Percentiles rank a stretch among this genome's conserved stretches.
These are phyloP conservation scores for Aspergillus chevalieri DNA, from an alignment of 2,329 filamentous ascomycete species.

Conservation along the genomic window DNA sequence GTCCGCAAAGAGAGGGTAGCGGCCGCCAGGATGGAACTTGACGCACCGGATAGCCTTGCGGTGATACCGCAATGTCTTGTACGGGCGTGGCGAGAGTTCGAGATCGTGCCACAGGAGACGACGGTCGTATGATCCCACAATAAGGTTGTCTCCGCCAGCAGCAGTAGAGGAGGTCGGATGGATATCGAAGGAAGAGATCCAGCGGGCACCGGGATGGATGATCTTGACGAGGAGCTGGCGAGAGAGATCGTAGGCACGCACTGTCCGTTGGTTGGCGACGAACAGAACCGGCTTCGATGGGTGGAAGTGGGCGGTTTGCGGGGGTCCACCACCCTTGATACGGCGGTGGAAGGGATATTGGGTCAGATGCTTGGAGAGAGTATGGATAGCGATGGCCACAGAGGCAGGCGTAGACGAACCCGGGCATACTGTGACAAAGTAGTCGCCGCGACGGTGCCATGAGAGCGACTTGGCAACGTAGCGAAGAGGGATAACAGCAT, in stretches of 20 bases:
- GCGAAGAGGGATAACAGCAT: slow-evolving; percentile 73
- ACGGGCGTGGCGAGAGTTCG: slow-evolving; percentile 81
- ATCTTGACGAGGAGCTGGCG: slow-evolving; percentile 89
- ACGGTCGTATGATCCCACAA: slow-evolving; percentile 91
- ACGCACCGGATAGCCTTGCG: slow-evolving; percentile 84
- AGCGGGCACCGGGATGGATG: slow-evolving; percentile 83
- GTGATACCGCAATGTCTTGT: slow-evolving; percentile 96
- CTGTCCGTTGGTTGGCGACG: slow-evolving; percentile 87
- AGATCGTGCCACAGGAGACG: slow-evolving; percentile 94
- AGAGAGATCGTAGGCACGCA: slow-evolving; percentile 89
- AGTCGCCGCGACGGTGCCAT: slow-evolving; percentile 93
- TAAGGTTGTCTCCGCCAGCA: slow-evolving; percentile 84
- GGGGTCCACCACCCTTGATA: slow-evolving; percentile 63
- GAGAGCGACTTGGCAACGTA: slow-evolving; percentile 78
- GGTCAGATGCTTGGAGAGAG: slow-evolving; percentile 86
- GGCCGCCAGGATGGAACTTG: slow-evolving; percentile 71
- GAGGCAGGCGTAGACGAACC: slow-evolving; percentile 43
- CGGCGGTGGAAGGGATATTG: slow-evolving; percentile 82
- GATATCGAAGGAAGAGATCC: slow-evolving; percentile 91
- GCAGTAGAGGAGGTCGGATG: slow-evolving; percentile 87
- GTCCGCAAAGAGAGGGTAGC: slow-evolving; percentile 82
- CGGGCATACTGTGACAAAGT: slow-evolving; percentile 86
- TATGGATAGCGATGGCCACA: slow-evolving; percentile 82
- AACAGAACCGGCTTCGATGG: slow-evolving; percentile 90
- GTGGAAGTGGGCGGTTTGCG: slow-evolving; percentile 91